phyloP scores from a whole-genome alignment of 805 yeast genomes.

The Saccharomyces kudriavzevii region DNA sequence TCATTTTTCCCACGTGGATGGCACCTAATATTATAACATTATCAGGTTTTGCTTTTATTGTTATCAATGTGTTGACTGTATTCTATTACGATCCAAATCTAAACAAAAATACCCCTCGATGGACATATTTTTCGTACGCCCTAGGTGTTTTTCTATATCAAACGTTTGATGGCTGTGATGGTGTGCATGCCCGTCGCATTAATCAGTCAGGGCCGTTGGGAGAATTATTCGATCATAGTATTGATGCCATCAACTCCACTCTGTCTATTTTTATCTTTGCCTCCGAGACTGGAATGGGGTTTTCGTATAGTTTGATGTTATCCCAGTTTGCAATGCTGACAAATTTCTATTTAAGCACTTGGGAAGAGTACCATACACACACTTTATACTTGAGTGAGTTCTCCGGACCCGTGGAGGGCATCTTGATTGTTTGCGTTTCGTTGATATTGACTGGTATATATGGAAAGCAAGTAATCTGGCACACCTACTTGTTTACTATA shows the following conservation, averaged over 20 bases:
- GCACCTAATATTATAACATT: constrained; percentile 90
- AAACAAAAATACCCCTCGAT: constrained; percentile 51
- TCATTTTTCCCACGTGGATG: constrained; percentile 72
- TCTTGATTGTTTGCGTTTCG: constrained; percentile 49
- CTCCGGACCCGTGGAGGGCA: constrained; percentile 95
- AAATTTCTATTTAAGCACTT: constrained; percentile 82
- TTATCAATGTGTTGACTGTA: constrained; percentile 54
- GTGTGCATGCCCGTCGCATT: constrained; percentile 88
- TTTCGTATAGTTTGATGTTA: constrained; percentile 49
- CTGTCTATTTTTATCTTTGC: constrained; percentile 66
- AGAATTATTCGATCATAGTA: constrained; percentile 87
- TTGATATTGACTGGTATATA: constrained; percentile 55
- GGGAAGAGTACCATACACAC: constrained; percentile 95
- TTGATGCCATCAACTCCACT: constrained; percentile 69
- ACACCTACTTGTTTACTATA: constrained; percentile 32
- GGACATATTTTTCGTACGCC: constrained; percentile 74
- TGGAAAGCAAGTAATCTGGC: constrained; percentile 66
- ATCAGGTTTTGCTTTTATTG: constrained; percentile 67
- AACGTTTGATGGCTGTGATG: constrained; percentile 94
- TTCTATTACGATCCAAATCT: constrained; percentile 68
- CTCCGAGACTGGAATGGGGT: constrained; percentile 72
- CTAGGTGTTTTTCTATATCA: constrained; percentile 82
- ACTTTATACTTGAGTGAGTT: constrained; percentile 65
- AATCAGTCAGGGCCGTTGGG: constrained; percentile 95
- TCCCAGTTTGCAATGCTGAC: constrained; percentile 67